Base-by-base conservation (phyloP, 805 yeast genomes). In the Candida gorgasii region DNA sequence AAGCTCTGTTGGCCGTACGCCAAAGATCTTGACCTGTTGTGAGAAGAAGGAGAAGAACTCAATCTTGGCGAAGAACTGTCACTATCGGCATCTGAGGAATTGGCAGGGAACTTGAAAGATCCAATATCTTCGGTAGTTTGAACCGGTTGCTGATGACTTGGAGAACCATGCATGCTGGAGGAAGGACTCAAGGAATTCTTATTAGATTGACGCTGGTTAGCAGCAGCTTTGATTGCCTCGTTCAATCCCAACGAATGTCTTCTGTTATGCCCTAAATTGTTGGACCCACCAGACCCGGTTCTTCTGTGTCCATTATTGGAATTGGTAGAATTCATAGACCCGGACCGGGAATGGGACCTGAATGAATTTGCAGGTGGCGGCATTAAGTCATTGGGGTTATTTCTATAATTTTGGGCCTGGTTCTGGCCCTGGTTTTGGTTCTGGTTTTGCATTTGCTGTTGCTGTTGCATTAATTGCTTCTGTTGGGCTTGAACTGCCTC, bases 151-250 rank as follows among this genome's bases (percentile, higher is more conserved):
- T 44, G 12, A 15, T 46, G 42, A 20, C 50, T 40, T 4, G 60
- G 51, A 5, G 41, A 35, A 12, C 39, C 39, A 17, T 42, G 35
- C 20, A 30, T 31, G 26, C 46, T 46, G 4, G 62, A 54, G 8
- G 63, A 45, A 24, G 69, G 67, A 40, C 62, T 58, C 38, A 64
- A 59, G 2, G 72, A 54, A 17, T 61, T 55, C 50, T 65, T 53
- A 49, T 70, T 70, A 27, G 60, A 58, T 46, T 66, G 71, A 61
- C 89, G 76, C 59, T 88, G 93, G 51, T 82, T 83, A 4, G 97
- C 97, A n/a, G 99, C 99, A 5, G 97, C 97, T 52, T 84, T 84
- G 55, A 87, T 89, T 9, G 98, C 98, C 65, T 92, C 99, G 40
- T 82, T 82, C 44, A 92, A 72, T 2, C 95, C 97, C 46, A 92